These are phyloP conservation scores for Eimeria nieschulzi DNA, from an alignment of 169 alveolate genomes.

Conservation along the genomic window DNA sequence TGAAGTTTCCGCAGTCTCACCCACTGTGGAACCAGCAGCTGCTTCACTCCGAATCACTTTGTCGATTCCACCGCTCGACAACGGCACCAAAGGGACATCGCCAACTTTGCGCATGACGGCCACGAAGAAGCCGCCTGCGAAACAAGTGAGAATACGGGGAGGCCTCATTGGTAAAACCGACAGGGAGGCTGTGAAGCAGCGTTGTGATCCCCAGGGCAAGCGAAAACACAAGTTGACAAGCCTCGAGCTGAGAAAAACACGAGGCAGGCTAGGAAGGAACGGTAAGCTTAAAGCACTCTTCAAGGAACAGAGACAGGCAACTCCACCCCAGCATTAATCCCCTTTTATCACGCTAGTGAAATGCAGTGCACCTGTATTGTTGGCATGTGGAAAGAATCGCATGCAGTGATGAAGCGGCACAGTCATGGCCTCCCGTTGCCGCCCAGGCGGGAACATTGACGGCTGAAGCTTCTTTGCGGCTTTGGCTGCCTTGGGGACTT, in stretches of 20 bases:
- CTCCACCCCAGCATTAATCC: neutral
- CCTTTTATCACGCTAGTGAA: too few species aligned
- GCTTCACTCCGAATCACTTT: neutral
- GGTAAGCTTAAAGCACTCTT: neutral
- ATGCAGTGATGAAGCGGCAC: constrained; percentile 80
- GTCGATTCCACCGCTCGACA: neutral
- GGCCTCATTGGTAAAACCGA: too few species aligned
- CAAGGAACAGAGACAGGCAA: neutral
- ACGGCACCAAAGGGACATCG: constrained; percentile 21
- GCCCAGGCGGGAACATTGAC: constrained; percentile 46
- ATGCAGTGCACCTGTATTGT: constrained; percentile 84
- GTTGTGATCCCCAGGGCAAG: neutral
- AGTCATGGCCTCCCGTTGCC: constrained; percentile 51
- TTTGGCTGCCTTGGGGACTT: constrained; percentile 27
- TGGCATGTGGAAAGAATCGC: constrained; percentile 92
- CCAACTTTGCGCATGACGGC: constrained; percentile 83
- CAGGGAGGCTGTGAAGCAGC: neutral
- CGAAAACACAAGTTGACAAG: neutral
- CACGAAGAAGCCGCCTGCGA: constrained; percentile 91
- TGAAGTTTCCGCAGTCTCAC: neutral
- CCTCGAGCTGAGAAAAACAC: neutral
- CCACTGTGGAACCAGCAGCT: neutral
- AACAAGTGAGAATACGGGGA: neutral
- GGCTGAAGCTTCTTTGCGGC: constrained; percentile 7
- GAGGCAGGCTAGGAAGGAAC: neutral